Evolutionary conservation across 2,329 filamentous ascomycete species (phyloP).

Genomic region (Aspergillus carbonarius): DNA sequence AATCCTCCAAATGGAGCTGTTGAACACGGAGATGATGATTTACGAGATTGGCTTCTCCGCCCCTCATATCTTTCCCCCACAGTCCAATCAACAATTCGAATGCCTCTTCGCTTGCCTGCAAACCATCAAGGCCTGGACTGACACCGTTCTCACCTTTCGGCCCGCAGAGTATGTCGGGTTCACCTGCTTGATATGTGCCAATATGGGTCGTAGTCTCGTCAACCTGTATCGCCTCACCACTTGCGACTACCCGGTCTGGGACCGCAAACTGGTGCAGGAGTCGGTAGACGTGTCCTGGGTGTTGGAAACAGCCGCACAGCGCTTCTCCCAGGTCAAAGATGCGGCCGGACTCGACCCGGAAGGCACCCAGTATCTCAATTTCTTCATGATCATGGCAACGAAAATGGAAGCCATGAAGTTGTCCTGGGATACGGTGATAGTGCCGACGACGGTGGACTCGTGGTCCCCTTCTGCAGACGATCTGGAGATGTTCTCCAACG

Average conservation of each 20-base stretch:
- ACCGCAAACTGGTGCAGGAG: neutral
- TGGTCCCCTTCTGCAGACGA: neutral
- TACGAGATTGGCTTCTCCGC: neutral
- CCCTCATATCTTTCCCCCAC: neutral
- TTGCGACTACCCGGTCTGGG: constrained; percentile 6
- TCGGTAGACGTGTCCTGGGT: neutral
- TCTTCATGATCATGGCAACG: neutral
- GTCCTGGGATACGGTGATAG: neutral
- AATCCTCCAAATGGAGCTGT: neutral
- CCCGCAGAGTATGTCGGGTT: neutral
- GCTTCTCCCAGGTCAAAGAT: neutral
- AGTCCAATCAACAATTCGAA: neutral
- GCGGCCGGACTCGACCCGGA: neutral
- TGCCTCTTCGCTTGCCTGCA: neutral
- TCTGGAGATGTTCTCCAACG: neutral
- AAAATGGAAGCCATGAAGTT: neutral
- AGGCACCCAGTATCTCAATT: neutral
- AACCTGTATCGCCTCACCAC: neutral
- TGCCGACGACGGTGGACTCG: neutral
- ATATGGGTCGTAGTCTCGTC: neutral
- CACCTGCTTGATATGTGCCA: neutral
- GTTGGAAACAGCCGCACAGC: neutral
- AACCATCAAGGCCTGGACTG: neutral
- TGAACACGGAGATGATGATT: neutral
- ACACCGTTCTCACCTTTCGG: neutral